Base-by-base conservation (phyloP, 2,329 filamentous ascomycete species). In the Cryphonectria carpinicola region DNA sequence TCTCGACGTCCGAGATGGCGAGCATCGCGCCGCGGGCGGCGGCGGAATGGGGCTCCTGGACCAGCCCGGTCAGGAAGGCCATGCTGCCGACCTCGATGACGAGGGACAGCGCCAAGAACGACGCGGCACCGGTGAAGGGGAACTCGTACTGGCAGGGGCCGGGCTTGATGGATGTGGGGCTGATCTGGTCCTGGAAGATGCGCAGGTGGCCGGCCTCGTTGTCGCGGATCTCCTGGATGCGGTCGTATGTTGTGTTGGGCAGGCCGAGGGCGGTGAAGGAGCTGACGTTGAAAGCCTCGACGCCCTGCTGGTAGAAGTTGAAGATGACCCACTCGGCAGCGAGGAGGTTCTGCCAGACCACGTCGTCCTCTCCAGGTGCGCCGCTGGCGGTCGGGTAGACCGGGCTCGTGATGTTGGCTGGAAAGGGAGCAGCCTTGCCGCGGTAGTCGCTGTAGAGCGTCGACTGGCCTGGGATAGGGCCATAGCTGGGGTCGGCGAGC, bases 251-350 rank as follows among this genome's bases (percentile, higher is more conserved):
- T 5, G 74, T 81, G 63, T 82, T 81, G 7, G 80, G 80, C 39
- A 46, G 46, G 43, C 64, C 64, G 39, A 43, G 37, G 25, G 39
- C 43, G 25, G 35, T 7, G 81, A 84, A 84, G 13, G 75, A 71
- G 1, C 76, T 73, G 19, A 69, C 62, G 56, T 80, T 82, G 77
- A 84, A 84, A 1, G 71, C 70, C 67, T 84, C 81, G 0, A 84
- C 80, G 11, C 80, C 76, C 35, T 66, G 46, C 70, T 84, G 79
- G 75, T 85, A 84, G 75, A 85, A 84, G 54, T 74, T 75, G 75
- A 79, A 85, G 73, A 84, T 82, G 32, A 79, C 75, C 83, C 82
- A 84, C 75, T 84, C 83, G 22, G 82, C 82, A 35, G 76, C 75
- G 1, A 84, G 77, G 3, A 85, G 77, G 70, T 84, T 84, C 74